Base-by-base conservation (phyloP, 2,329 filamentous ascomycete genomes). In the Trichoderma afroharzianum region DNA sequence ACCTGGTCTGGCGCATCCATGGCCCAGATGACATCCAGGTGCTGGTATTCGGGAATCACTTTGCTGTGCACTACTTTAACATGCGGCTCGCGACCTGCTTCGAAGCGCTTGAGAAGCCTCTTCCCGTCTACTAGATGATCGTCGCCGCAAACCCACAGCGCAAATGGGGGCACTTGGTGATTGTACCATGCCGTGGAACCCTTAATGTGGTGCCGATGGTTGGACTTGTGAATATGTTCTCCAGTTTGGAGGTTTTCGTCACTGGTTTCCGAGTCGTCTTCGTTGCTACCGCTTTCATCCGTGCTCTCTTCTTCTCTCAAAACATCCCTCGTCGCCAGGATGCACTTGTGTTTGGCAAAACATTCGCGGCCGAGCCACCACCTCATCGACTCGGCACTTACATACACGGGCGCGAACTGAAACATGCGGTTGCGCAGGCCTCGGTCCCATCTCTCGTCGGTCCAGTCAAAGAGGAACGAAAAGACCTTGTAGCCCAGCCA, bases 311-410 rank as follows among this genome's bases (percentile, higher is more conserved):
- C 91, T 9, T 87, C 86, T 55, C 81, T 84, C 70, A 88, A 87
- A 72, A 92, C 89, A 73, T 95, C 92, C 50, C 88, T 88, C 1
- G 94, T 97, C 1, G 93, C 88, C 7, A 98, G 84, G 66, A 98
- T 97, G 78, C 95, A 98, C 79, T 93, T 93, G 77, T 97, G 93
- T 76, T 80, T 80, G 2, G 85, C 85, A 77, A 97, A 98, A 75
- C 94, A 94, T 76, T 96, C 93, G 4, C 91, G 85, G 0, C 95
- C 95, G 0, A 98, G 86, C 95, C 95, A 98, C 95, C 95, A 98
- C 6, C 93, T 87, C 93, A 98, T 97, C 72, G 90, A 92, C 82
- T 98, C 94, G 1, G 93, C 88, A 76, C 91, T 94, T 64, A 98
- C 93, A 77, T 97, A 97, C 0, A 97, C 93, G 1, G 95, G 95